These are phyloP conservation scores for Perkinsus olseni DNA, from an alignment of 169 alveolate genomes.

Conservation along the genomic window DNA sequence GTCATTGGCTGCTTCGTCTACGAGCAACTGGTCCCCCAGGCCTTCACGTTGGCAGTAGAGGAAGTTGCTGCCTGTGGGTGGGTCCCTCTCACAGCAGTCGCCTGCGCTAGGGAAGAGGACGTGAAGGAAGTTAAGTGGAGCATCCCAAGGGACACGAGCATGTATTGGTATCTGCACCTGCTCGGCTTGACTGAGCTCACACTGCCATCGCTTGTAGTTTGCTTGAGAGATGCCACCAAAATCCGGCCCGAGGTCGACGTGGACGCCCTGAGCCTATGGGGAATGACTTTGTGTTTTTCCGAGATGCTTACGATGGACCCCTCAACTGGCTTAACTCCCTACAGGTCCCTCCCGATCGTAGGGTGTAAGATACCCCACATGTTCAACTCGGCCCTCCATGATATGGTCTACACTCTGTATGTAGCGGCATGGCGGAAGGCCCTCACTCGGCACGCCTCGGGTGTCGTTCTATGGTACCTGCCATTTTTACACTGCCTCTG, in stretches of 20 bases:
- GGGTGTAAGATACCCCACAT: neutral
- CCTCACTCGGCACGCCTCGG: neutral
- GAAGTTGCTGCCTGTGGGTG: neutral
- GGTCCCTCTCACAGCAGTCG: neutral
- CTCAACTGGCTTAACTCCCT: neutral
- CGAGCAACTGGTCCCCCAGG: neutral
- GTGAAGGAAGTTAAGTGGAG: neutral
- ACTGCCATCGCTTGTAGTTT: neutral
- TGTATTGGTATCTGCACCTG: neutral
- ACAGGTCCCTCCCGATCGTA: neutral
- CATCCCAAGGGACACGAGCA: neutral
- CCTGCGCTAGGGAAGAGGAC: neutral
- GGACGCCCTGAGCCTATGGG: neutral
- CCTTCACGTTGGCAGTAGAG: neutral
- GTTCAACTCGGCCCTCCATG: neutral
- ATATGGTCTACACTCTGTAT: neutral
- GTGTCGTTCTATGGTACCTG: neutral
- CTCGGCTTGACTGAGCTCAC: neutral
- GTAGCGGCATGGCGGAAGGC: neutral
- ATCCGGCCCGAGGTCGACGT: neutral
- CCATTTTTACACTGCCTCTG: neutral
- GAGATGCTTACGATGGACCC: neutral
- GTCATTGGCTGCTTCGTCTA: neutral
- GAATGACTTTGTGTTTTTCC: neutral
- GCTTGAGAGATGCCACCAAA: neutral